Percentiles rank a stretch among this genome's conserved stretches.
phyloP scores from a whole-genome alignment of 2,329 filamentous ascomycete species.

The Aspergillus phoenicis region DNA sequence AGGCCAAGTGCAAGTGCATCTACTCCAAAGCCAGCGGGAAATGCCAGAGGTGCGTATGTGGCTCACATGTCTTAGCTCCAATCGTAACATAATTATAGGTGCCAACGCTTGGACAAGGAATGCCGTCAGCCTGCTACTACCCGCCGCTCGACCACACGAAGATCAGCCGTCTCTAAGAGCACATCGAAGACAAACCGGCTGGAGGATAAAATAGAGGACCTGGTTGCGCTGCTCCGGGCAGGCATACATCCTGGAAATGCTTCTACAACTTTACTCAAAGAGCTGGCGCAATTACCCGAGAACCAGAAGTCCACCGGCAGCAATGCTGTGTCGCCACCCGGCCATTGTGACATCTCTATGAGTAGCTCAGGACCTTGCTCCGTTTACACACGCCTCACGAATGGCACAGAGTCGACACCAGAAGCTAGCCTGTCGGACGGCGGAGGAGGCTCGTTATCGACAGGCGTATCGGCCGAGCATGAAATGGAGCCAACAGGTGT shows the following conservation, averaged over 20 bases:
- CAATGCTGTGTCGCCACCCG: background rate
- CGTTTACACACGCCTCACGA: background rate
- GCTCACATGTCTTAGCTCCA: background rate
- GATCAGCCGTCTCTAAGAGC: slow-evolving; percentile 3
- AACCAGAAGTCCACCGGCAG: background rate
- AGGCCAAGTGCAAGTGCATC: slow-evolving; percentile 30
- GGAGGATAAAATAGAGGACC: slow-evolving; percentile 30
- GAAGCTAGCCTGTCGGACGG: slow-evolving; percentile 3
- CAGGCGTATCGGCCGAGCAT: background rate
- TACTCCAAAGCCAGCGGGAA: slow-evolving; percentile 3
- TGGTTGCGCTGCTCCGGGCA: slow-evolving; percentile 29
- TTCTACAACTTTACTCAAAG: background rate
- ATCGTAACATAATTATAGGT: slow-evolving; percentile 30
- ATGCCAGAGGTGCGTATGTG: slow-evolving; percentile 14
- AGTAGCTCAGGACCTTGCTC: background rate
- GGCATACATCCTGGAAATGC: background rate
- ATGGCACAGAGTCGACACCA: background rate
- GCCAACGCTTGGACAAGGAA: slow-evolving; percentile 45
- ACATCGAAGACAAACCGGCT: slow-evolving; percentile 25
- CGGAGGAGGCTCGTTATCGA: background rate
- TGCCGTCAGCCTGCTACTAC: slow-evolving; percentile 42
- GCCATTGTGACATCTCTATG: background rate
- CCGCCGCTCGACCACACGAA: slow-evolving; percentile 30
- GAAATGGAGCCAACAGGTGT: slow-evolving; percentile 24
- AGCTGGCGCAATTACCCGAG: background rate